phyloP scores from a whole-genome alignment of 2,329 filamentous ascomycete genomes.

The Plenodomus tracheiphilus region DNA sequence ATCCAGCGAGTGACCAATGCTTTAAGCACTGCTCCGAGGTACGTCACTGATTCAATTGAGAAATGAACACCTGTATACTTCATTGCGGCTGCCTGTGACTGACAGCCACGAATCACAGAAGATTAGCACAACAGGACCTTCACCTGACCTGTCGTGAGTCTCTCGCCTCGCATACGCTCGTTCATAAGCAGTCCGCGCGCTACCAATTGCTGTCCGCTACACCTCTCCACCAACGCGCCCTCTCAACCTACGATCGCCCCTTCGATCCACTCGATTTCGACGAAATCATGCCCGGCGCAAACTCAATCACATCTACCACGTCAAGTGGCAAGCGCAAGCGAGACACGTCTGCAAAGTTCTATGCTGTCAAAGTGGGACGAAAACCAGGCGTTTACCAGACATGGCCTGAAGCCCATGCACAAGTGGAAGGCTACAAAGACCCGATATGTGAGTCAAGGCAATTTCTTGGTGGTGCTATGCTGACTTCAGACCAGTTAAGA shows the following conservation, averaged over 20 bases:
- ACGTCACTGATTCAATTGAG: neutral
- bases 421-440: conserved; percentile 61
- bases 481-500: conserved; percentile 65
- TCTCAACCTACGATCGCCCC: conserved; percentile 4
- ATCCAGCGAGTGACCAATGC: neutral
- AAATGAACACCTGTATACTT: too few species aligned
- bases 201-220: neutral
- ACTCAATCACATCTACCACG: conserved; percentile 29
- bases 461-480: neutral
- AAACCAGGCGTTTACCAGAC: conserved; percentile 65
- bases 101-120: too few species aligned
- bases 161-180: neutral
- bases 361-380: conserved; percentile 64
- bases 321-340: conserved; percentile 60
- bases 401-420: conserved; percentile 64
- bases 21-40: neutral
- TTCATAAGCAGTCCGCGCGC: neutral
- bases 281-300: conserved; percentile 23
- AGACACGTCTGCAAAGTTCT: conserved; percentile 57
- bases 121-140: too few species aligned
- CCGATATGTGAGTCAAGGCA: conserved; percentile 37
- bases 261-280: conserved; percentile 3
- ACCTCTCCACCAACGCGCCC: neutral
- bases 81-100: neutral
- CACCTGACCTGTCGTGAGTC: too few species aligned